phyloP scores from a whole-genome alignment of 2,329 filamentous ascomycete genomes.

The Atkinsonella texensis region DNA sequence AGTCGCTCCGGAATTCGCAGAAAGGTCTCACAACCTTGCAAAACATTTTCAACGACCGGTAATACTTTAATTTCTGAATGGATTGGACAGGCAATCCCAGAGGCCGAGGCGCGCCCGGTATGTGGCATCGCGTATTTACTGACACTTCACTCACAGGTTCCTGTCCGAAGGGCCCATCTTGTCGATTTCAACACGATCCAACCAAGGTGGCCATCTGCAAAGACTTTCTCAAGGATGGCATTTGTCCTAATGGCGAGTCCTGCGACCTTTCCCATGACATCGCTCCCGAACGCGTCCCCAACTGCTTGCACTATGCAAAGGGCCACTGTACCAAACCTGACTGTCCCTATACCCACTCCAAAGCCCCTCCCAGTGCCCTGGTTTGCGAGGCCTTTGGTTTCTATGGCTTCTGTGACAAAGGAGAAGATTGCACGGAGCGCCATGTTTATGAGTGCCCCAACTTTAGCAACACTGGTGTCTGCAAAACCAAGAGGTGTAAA shows the following conservation, averaged over 20 bases:
- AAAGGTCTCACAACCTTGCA: conserved; percentile 65
- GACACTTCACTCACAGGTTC: conserved; percentile 50
- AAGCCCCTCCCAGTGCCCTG: conserved; percentile 61
- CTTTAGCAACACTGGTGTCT: conserved; percentile 82
- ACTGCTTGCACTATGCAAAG: conserved; percentile 81
- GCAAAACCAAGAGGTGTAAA: conserved; percentile 70
- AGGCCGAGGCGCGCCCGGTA: conserved; percentile 20
- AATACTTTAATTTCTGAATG: conserved; percentile 36
- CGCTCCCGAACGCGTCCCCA: conserved; percentile 70
- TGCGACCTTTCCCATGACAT: conserved; percentile 90
- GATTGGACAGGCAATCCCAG: conserved; percentile 10
- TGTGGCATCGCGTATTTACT: conserved; percentile 29
- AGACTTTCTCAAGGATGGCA: conserved; percentile 67
- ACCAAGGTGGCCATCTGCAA: conserved; percentile 85
- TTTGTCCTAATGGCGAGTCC: conserved; percentile 61
- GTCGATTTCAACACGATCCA: conserved; percentile 73
- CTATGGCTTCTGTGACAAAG: conserved; percentile 81
- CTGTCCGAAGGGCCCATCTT: conserved; percentile 70
- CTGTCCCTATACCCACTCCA: conserved; percentile 79
- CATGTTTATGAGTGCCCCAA: conserved; percentile 92
- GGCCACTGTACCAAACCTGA: conserved; percentile 79
- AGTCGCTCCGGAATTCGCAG: conserved; percentile 43
- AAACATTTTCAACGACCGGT: conserved; percentile 57
- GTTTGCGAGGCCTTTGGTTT: conserved; percentile 79
- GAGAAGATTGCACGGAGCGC: conserved; percentile 62